phyloP scores from a whole-genome alignment of 2,329 filamentous ascomycete species.

The Stachybotrys elegans region DNA sequence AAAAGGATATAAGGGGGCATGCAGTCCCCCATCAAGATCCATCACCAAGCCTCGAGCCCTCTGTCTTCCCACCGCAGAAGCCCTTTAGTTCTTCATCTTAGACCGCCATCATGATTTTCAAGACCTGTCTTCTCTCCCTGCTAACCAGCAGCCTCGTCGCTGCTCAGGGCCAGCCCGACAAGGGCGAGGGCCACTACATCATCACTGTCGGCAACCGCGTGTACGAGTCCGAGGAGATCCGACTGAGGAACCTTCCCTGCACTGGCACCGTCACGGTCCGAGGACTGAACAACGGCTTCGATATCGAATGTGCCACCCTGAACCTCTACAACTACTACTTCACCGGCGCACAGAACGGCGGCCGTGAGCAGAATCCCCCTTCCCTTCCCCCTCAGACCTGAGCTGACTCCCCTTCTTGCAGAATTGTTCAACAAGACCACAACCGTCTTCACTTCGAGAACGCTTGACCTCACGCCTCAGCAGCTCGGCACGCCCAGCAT shows the following conservation, averaged over 20 bases:
- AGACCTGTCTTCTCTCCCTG: background rate
- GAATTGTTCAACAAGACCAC: constrained; percentile 2
- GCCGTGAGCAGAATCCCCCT: background rate
- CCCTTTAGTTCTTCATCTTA: constrained; percentile 1
- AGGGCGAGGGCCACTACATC: background rate
- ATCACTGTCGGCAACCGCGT: background rate
- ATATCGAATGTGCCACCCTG: constrained; percentile 3
- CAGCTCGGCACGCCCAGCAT: constrained; percentile 1
- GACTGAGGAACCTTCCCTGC: background rate
- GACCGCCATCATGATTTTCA: background rate
- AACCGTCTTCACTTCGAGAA: background rate
- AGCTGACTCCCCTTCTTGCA: background rate
- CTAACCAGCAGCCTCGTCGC: background rate
- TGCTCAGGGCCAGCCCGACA: background rate
- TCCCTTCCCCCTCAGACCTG: background rate
- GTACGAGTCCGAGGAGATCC: background rate
- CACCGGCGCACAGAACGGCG: background rate
- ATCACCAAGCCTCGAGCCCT: no score
- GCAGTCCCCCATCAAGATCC: no score
- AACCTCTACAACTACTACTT: constrained; percentile 6
- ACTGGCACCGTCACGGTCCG: constrained; percentile 1
- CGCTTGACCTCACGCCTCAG: background rate
- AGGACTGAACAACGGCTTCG: constrained; percentile 4
- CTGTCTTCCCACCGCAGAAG: no score
- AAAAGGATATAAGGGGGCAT: no score